A percentile compares a stretch with the other conserved stretches of the same genome.
phyloP scores from a whole-genome alignment of 495 filamentous ascomycete genomes.

The Neurospora discreta region DNA sequence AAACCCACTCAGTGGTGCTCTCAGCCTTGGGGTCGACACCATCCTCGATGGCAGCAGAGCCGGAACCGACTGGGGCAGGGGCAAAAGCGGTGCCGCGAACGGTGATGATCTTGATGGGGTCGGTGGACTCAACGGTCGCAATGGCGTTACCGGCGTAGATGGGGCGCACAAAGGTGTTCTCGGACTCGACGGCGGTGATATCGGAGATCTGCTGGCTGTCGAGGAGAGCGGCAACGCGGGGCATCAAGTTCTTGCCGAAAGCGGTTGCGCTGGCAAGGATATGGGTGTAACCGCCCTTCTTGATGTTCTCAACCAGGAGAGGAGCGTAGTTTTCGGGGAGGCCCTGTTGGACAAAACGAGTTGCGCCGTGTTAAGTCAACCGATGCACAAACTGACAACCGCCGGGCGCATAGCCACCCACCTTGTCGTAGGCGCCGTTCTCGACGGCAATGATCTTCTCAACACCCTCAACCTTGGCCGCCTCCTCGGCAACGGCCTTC shows the following conservation, averaged over 20 bases:
- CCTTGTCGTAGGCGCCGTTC: slow-evolving; percentile 86
- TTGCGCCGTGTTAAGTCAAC: not conserved
- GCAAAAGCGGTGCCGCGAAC: slow-evolving; percentile 87
- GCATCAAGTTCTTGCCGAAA: slow-evolving; percentile 92
- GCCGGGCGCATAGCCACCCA: slow-evolving; percentile 17
- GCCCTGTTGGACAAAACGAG: slow-evolving; percentile 41
- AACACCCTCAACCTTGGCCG: slow-evolving; percentile 77
- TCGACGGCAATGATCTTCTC: slow-evolving; percentile 86
- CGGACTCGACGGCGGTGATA: slow-evolving; percentile 73
- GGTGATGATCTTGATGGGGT: slow-evolving; percentile 79
- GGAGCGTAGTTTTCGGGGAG: slow-evolving; percentile 94
- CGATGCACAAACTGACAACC: not conserved
- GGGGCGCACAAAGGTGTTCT: slow-evolving; percentile 91
- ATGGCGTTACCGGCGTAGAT: slow-evolving; percentile 98
- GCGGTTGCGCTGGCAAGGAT: slow-evolving; percentile 84
- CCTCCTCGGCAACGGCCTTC: slow-evolving; percentile 73
- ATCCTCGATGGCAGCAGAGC: slow-evolving; percentile 48
- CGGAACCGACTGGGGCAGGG: slow-evolving; percentile 40
- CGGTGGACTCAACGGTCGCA: slow-evolving; percentile 86
- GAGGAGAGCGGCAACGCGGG: slow-evolving; percentile 87
- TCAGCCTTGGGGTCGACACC: slow-evolving; percentile 64
- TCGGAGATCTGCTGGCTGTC: slow-evolving; percentile 91
- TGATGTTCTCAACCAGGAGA: slow-evolving; percentile 87
- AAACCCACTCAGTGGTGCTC: slow-evolving; percentile 73
- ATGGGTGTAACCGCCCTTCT: slow-evolving; percentile 85